Conservation (phyloP, 805 yeast species). For the Zygoascus ofunaensis region DNA sequence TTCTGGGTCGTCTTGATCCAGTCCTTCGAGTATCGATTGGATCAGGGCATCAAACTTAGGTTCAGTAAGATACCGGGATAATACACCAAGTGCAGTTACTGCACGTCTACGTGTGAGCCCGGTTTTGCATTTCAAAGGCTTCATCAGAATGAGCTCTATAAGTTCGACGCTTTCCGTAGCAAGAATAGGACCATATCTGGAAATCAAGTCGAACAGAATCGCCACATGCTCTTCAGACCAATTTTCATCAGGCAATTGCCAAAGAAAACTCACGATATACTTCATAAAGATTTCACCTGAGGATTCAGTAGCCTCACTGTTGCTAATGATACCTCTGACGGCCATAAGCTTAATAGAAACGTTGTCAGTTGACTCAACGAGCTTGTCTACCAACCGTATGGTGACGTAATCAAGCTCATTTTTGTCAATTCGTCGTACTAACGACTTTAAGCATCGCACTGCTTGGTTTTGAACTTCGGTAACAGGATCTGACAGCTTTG, state of each 20-base stretch:
- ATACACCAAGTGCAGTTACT: slow-evolving; percentile 39
- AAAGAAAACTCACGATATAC: slow-evolving; percentile 20
- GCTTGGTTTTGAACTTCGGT: slow-evolving; percentile 72
- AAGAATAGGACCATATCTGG: slow-evolving; percentile 39
- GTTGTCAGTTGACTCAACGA: slow-evolving; percentile 17
- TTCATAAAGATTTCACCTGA: slow-evolving; percentile 21
- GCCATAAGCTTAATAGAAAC: slow-evolving; percentile 29
- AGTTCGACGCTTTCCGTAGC: slow-evolving; percentile 29
- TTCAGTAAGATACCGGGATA: slow-evolving; percentile 27
- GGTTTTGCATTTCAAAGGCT: slow-evolving; percentile 29
- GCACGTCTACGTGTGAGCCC: slow-evolving; percentile 45
- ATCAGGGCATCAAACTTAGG: slow-evolving; percentile 22
- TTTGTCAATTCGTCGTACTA: slow-evolving; percentile 6
- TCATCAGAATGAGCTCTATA: slow-evolving; percentile 27
- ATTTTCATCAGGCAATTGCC: slow-evolving; percentile 2
- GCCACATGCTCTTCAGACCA: slow-evolving; percentile 48
- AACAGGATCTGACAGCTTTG: slow-evolving; percentile 48
- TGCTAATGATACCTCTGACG: slow-evolving; percentile 25
- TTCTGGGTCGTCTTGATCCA: slow-evolving; percentile 8
- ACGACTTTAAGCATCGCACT: slow-evolving; percentile 35
- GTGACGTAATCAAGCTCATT: slow-evolving; percentile 7
- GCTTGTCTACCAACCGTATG: slow-evolving; percentile 1
- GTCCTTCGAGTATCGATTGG: slow-evolving; percentile 10
- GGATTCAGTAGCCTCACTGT: slow-evolving; percentile 18
- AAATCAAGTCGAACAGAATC: slow-evolving; percentile 46